These are phyloP conservation scores for Agrocybe pediades DNA, from an alignment of 768 basidiomycete genomes.

Conservation along the genomic window DNA sequence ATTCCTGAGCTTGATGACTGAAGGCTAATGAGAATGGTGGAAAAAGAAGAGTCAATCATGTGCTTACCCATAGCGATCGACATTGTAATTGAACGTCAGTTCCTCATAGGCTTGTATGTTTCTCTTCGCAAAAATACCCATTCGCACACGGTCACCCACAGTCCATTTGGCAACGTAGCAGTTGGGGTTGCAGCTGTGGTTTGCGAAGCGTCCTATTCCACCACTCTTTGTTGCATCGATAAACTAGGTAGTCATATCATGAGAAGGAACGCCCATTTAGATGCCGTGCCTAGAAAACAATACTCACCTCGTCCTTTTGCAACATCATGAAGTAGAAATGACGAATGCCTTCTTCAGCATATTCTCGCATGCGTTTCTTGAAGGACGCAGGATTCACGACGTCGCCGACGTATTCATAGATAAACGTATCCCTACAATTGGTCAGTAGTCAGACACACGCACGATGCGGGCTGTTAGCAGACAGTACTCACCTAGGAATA, in stretches of 20 bases:
- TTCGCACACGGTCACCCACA: constrained; percentile 83
- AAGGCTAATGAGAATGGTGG: background rate
- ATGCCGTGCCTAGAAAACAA: background rate
- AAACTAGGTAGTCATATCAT: constrained; percentile 54
- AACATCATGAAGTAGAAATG: constrained; percentile 99
- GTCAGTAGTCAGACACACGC: constrained; percentile 8
- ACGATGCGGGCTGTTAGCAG: background rate
- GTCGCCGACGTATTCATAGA: constrained; percentile 98
- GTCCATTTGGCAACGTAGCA: constrained; percentile 99
- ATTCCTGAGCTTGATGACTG: constrained; percentile 92
- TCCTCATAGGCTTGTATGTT: constrained; percentile 79
- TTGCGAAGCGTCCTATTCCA: constrained; percentile 95
- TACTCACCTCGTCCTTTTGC: constrained; percentile 90
- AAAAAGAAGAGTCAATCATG: background rate
- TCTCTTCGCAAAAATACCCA: constrained; percentile 97
- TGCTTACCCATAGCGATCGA: constrained; percentile 92
- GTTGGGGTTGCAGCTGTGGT: constrained; percentile 97
- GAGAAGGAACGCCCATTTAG: background rate
- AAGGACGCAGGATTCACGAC: constrained; percentile 88
- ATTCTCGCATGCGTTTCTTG: constrained; percentile 91
- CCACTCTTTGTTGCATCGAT: constrained; percentile 98
- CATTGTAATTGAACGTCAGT: constrained; percentile 98
- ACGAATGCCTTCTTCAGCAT: constrained; percentile 88
- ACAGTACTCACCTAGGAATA: constrained; percentile 57
- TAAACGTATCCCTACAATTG: constrained; percentile 74